Evolutionary conservation across 345 rosid genomes (phyloP).

Genomic region (Ceriops zippeliana): DNA sequence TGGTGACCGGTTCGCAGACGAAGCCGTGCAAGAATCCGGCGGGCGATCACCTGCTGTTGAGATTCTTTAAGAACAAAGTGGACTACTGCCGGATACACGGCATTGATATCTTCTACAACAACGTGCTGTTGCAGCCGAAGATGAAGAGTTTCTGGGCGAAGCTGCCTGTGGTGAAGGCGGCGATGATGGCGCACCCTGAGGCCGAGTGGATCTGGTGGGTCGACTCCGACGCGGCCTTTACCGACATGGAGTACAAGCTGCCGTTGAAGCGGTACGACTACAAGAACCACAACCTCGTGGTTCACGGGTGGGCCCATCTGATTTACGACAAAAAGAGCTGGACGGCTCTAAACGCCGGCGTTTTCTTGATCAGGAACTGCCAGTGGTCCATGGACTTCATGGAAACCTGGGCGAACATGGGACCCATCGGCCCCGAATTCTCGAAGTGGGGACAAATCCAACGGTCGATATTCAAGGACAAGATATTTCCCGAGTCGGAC

Average conservation of each 20-base stretch:
- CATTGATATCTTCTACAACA: slow-evolving; percentile 23
- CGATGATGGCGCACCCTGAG: slow-evolving; percentile 23
- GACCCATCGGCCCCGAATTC: slow-evolving; percentile 2
- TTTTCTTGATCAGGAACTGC: slow-evolving; percentile 24
- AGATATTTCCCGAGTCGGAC: slow-evolving; percentile 16
- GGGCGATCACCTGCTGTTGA: slow-evolving; percentile 18
- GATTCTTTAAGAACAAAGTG: slow-evolving; percentile 23
- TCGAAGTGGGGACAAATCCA: slow-evolving; percentile 12
- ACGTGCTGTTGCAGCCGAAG: slow-evolving; percentile 13
- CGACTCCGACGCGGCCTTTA: slow-evolving; percentile 21
- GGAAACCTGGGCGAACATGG: slow-evolving; percentile 16
- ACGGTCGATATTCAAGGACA: slow-evolving; percentile 11
- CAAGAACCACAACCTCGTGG: slow-evolving; percentile 14
- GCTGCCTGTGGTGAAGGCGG: slow-evolving; percentile 12
- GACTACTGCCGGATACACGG: slow-evolving; percentile 28
- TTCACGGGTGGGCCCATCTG: slow-evolving; percentile 16
- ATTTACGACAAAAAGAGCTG: slow-evolving; percentile 15
- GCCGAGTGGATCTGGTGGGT: slow-evolving; percentile 30
- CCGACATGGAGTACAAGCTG: slow-evolving; percentile 22
- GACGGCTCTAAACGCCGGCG: slow-evolving; percentile 21
- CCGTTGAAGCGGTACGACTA: slow-evolving; percentile 8
- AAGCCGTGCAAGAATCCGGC: slow-evolving; percentile 16
- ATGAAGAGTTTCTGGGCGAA: slow-evolving; percentile 23
- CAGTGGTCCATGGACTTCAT: slow-evolving; percentile 25
- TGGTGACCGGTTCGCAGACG: slow-evolving; percentile 22